Base-by-base conservation (phyloP, 306 rosid genomes). In the Cicer cuneatum region DNA sequence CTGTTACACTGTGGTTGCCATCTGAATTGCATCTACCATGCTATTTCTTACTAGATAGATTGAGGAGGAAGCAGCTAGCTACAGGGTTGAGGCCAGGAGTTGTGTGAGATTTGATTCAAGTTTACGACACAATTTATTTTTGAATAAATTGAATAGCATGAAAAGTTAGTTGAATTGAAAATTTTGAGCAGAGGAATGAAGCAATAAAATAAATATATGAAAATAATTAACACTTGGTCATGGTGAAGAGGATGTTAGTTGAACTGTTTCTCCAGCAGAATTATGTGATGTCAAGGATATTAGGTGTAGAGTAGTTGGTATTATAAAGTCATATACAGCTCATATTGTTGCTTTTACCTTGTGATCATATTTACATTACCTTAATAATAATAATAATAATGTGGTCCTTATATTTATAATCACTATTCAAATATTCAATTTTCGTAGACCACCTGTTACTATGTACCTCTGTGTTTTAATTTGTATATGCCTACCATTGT, bases 251-350 rank as follows among this genome's bases (percentile, higher is more conserved):
- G 45, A 29, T 54, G 86, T 86, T 83, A 46, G 87, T 84, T 85
- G 85, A 85, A 73, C 86, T 16, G 81, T 66, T 83, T 80, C 69
- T 81, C 76, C 91, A 76, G 86, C 89, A 57, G 80, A 78, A 64
- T 87, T 82, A 83, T 80, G 54, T 78, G 16, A 40, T 42, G 71
- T 40, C 77, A 68, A 81, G 46, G 62, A 67, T 78, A 45, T 78
- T 75, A 79, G 89, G 86, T 80, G 80, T 5, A 15, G 71, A 72
- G 91, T 85, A 4, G 93, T 84, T 88, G 92, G 84, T 40, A 73
- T 79, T 83, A 63, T 87, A 71, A 87, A 83, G 80, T 66, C 83
- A 21, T 56, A 38, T 42, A 69, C 79, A 68, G 75, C 82, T 77
- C 80, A 70, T 33, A 41, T 14, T 6, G 4, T 67, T 76, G 12